Base-by-base conservation (phyloP, 2,329 filamentous ascomycete genomes). In the Pseudogymnoascus sp. region DNA sequence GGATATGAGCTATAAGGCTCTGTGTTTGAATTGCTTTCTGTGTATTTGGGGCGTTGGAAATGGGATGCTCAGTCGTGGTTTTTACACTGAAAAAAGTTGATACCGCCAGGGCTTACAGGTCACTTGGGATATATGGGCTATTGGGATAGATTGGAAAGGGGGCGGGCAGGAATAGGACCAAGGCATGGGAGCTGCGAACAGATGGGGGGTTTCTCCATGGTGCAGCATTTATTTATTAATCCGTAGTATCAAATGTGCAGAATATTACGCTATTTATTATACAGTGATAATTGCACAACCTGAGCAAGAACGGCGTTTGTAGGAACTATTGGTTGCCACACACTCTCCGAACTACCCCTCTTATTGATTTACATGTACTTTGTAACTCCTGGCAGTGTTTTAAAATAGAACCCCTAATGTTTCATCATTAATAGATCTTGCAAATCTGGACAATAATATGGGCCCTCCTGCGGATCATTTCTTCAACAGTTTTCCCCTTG, bases 41-140 rank as follows among this genome's bases (percentile, higher is more conserved):
- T 55, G n/a, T 55, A 33, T 11, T 35, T 55, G 49, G 49, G 49
- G 49, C 49, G 49, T 55, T 55, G 49, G 28, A 55, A 33, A 55
- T 21, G 28, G 28, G 49, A 8, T 55, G 16, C n/a, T 33, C 49
- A 18, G 28, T 14, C 1, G 28, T 55, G 9, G 4, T 16, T 8
- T 35, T 21, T 14, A 33, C 16, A 18, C 45, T 7, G n/a, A 31
- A 9, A 45, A 31, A 12, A 9, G 49, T 35, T 55, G 18, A 18
- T 55, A 21, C 49, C 49, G 11, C 49, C 49, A 5, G 49, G 49
- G 9, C 25, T 35, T 55, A 21, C 11, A 55, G 5, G 49, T 4
- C 49, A 55, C 49, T 33, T 55, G 49, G 49, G 28, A 55, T 55
- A 55, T n/a, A 33, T 31, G 43, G 43, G 28, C 23, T 16, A 28